Percentiles rank a stretch among this genome's conserved stretches.
phyloP scores from a whole-genome alignment of 2,329 filamentous ascomycete species.

The Xylariaceae sp. region DNA sequence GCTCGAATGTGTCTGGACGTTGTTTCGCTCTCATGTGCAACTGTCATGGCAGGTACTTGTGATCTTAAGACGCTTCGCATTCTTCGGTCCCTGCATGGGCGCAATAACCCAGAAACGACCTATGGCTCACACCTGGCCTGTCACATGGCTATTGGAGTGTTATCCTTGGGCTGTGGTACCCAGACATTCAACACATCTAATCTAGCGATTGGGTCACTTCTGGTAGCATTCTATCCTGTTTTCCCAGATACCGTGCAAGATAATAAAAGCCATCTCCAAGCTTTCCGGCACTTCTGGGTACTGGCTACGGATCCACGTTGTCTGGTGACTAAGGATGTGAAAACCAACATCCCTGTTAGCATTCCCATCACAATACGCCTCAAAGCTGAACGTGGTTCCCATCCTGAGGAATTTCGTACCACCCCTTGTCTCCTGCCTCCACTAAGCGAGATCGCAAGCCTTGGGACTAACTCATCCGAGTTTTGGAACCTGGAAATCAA shows the following conservation, averaged over 20 bases:
- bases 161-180: conserved; percentile 91
- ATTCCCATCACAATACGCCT: conserved; percentile 66
- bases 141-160: conserved; percentile 83
- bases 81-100: conserved; percentile 81
- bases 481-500: conserved; percentile 83
- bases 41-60: conserved; percentile 94
- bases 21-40: conserved; percentile 74
- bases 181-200: conserved; percentile 88
- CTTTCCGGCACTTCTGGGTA: conserved; percentile 96
- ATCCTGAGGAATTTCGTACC: conserved; percentile 31
- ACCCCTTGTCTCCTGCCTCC: conserved; percentile 62
- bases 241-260: conserved; percentile 88
- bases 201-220: conserved; percentile 76
- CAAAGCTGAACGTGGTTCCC: conserved; percentile 26
- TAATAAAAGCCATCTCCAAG: conserved; percentile 91
- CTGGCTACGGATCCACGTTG: conserved; percentile 87
- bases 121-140: conserved; percentile 93
- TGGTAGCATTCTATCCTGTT: conserved; percentile 90
- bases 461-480: conserved; percentile 55
- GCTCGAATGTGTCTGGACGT: conserved; percentile 89
- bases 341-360: conserved; percentile 74
- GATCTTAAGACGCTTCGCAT: conserved; percentile 82
- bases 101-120: conserved; percentile 75
- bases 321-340: conserved; percentile 79
- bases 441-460: conserved; percentile 54